Evolutionary conservation across 257 asterid genomes (phyloP).

Genomic region (Gynochthodes officinalis): DNA sequence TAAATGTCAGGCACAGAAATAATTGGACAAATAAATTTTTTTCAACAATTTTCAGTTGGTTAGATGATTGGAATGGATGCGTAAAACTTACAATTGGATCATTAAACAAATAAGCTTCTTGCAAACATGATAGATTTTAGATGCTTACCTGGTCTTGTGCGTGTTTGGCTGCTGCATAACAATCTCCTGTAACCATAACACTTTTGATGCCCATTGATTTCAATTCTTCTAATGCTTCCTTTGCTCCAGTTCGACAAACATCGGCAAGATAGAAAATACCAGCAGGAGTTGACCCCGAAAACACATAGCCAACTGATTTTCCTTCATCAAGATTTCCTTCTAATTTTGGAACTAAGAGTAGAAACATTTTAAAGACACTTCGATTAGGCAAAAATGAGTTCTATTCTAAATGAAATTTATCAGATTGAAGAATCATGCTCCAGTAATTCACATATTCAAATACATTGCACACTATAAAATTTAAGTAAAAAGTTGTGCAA

Average conservation of each 20-base stretch:
- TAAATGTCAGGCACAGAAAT: neutral
- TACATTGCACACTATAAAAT: neutral
- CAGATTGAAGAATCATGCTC: neutral
- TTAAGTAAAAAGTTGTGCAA: neutral
- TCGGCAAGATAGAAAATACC: conserved; percentile 68
- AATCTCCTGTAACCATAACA: conserved; percentile 87
- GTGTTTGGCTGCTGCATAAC: conserved; percentile 60
- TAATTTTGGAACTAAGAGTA: conserved; percentile 50
- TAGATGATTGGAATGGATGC: neutral
- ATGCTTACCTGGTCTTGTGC: conserved; percentile 67
- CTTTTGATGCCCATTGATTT: conserved; percentile 64
- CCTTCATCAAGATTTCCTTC: conserved; percentile 51
- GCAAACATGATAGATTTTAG: neutral
- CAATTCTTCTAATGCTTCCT: conserved; percentile 65
- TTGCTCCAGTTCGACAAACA: conserved; percentile 74
- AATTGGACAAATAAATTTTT: neutral
- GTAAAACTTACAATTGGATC: too few species aligned
- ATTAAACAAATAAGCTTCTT: neutral
- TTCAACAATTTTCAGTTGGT: neutral
- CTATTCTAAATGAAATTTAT: neutral
- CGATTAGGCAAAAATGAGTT: neutral
- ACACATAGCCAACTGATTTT: conserved; percentile 62
- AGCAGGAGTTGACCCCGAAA: conserved; percentile 51
- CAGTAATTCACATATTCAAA: neutral
- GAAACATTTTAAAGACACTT: neutral